Percentiles rank a stretch among this genome's conserved stretches.
Evolutionary conservation across 306 rosid species (phyloP).

Genomic region (Lathyrus tuberosus): DNA sequence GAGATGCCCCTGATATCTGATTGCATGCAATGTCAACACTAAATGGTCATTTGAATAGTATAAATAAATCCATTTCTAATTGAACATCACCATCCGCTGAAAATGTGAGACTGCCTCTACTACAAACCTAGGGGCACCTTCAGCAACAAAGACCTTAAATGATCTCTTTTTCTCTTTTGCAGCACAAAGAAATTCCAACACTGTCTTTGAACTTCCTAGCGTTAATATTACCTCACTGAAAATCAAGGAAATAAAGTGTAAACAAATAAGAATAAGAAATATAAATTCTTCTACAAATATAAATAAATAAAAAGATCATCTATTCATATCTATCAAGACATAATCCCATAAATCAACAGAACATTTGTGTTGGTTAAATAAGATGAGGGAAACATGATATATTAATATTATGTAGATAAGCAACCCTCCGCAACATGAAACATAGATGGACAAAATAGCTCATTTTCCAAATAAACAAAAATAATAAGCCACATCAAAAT

Average conservation of each 20-base stretch:
- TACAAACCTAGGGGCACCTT: conserved; percentile 98
- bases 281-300: conserved; percentile 6
- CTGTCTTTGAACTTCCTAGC: conserved; percentile 95
- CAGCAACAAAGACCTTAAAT: conserved; percentile 88
- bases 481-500: neutral
- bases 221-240: conserved; percentile 96
- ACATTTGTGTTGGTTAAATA: conserved; percentile 15
- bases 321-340: conserved; percentile 28
- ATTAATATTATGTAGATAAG: neutral
- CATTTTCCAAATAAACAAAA: conserved; percentile 17
- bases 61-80: conserved; percentile 30
- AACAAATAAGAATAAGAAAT: conserved; percentile 24
- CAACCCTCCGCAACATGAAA: conserved; percentile 23
- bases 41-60: conserved; percentile 10
- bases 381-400: conserved; percentile 4
- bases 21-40: conserved; percentile 21
- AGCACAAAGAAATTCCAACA: conserved; percentile 90
- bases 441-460: conserved; percentile 14
- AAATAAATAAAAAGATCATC: conserved; percentile 11
- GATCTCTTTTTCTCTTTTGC: conserved; percentile 97
- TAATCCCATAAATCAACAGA: conserved; percentile 25
- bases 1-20: conserved; percentile 89
- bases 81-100: conserved; percentile 3
- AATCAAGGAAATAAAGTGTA: conserved; percentile 37
- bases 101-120: conserved; percentile 33